These are phyloP conservation scores for Brettanomyces custersianus DNA, from an alignment of 805 yeast species.

Conservation along the genomic window DNA sequence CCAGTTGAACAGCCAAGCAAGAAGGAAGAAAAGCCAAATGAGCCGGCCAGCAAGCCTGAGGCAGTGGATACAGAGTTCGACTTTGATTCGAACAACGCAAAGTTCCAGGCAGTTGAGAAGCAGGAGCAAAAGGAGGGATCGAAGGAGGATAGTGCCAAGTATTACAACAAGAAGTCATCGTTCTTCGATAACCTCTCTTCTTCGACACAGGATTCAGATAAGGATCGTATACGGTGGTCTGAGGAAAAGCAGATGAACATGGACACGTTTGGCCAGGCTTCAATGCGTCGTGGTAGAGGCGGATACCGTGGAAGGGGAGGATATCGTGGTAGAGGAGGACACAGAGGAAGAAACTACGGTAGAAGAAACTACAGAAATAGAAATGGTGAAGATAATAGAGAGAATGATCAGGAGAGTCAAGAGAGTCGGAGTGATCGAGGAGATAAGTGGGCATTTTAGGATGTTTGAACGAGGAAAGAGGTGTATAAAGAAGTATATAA, in stretches of 20 bases:
- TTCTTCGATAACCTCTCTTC: constrained; percentile 84
- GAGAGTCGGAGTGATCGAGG: constrained; percentile 44
- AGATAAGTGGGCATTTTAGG: constrained; percentile 3
- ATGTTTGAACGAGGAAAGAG: not conserved
- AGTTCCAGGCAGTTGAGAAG: constrained; percentile 44
- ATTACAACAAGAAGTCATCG: constrained; percentile 73
- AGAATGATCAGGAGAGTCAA: constrained; percentile 22
- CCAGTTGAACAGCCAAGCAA: not conserved
- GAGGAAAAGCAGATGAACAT: constrained; percentile 65
- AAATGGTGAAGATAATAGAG: constrained; percentile 16
- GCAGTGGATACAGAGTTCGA: constrained; percentile 71
- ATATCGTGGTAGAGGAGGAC: constrained; percentile 34
- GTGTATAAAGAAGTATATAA: not conserved
- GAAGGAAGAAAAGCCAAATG: not conserved
- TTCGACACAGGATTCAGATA: constrained; percentile 40
- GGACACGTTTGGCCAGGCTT: constrained; percentile 78
- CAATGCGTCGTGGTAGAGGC: constrained; percentile 28
- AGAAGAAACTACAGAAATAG: constrained; percentile 11
- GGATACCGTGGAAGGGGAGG: constrained; percentile 43
- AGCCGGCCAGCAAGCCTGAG: constrained; percentile 7
- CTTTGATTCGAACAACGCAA: constrained; percentile 66
- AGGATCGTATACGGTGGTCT: constrained; percentile 48
- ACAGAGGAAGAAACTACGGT: constrained; percentile 19
- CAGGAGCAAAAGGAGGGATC: constrained; percentile 20
- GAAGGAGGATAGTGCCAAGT: constrained; percentile 24